A percentile compares a stretch with the other conserved stretches of the same genome.
Conservation (phyloP, 352 stramenopile genomes). For the Phytopythium vexans region DNA sequence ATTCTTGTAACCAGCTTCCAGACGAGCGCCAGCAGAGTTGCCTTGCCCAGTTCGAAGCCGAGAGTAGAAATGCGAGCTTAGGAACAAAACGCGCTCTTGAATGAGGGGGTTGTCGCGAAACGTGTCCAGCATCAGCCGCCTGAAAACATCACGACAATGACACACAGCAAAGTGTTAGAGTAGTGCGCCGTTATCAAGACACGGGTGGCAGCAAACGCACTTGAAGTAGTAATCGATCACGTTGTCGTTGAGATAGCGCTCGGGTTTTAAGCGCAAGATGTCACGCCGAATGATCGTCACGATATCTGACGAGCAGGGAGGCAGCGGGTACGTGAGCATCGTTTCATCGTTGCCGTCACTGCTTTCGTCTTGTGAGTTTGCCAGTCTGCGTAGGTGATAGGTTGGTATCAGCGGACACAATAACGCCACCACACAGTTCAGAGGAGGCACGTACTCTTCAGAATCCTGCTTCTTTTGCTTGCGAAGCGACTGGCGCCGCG, state of each 20-base stretch:
- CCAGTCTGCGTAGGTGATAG: conserved; percentile 4
- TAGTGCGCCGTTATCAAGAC: not conserved
- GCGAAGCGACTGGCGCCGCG: not conserved
- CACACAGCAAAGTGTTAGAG: not conserved
- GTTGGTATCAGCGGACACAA: conserved; percentile 3
- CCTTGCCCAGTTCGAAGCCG: conserved; percentile 49
- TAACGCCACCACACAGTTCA: conserved; percentile 5
- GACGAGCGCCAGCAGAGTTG: conserved; percentile 16
- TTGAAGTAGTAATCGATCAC: conserved; percentile 92
- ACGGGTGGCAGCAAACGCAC: conserved; percentile 25
- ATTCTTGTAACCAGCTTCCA: conserved; percentile 71
- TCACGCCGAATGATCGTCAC: conserved; percentile 72
- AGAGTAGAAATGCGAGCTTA: conserved; percentile 82
- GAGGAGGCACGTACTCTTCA: not conserved
- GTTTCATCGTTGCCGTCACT: conserved; percentile 20
- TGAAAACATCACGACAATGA: conserved; percentile 13
- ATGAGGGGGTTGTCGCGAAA: conserved; percentile 33
- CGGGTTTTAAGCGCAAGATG: conserved; percentile 50
- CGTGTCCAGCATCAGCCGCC: conserved; percentile 54
- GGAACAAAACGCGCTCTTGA: conserved; percentile 72
- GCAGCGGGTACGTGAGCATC: conserved; percentile 68
- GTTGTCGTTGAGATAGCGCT: conserved; percentile 90
- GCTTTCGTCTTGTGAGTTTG: conserved; percentile 30
- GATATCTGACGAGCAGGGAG: conserved; percentile 66
- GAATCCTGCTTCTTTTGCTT: conserved; percentile 4